Evolutionary conservation across 208 protist genomes (phyloP), one percentile per base, ranked within the genome.

Genomic region (Leishmania mexicana): DNA sequence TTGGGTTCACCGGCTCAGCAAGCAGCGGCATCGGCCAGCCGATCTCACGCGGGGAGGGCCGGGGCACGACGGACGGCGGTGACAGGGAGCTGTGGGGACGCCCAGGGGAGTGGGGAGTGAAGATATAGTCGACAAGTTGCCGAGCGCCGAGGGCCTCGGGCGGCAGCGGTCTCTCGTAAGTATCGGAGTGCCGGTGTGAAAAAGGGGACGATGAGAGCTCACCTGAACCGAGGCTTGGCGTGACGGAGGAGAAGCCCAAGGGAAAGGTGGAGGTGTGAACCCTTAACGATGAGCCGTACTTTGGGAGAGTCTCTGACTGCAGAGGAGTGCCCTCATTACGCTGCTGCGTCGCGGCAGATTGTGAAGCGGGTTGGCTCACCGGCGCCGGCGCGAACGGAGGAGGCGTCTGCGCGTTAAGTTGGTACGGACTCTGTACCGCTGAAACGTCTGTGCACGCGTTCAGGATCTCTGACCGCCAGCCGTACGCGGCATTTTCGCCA

Each of bases 1-100:
- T 57, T 28, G 78, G 75, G 64, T 93, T 89, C n/a, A 91, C 80
- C 21, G 92, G 89, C 85, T 92, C 89, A 8, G 84, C 80, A 21
- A 85, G 76, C 2, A 90, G 74, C 51, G 83, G 80, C 40, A 95
- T 83, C 42, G 84, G 90, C 81, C 86, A 78, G 60, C 85, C 86
- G 13, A 86, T 79, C 79, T 92, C 88, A 24, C 68, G 80, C 28
- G 79, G 74, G 2, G 75, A 81, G 17, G 88, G 81, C 2, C 58
- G 84, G 15, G 77, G 72, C 24, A 81, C 75, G 2, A 67, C 82
- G 19, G 79, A 79, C 31, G 84, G 83, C 51, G 84, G 86, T 31
- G 81, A 89, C 38, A 92, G 74, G 19, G 73, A 70, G 51, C 84
- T 85, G 60, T 83, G 71, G 51, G 78, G 73, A n/a, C 81, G 72